A percentile compares a stretch with the other conserved stretches of the same genome.
Evolutionary conservation across 768 basidiomycete genomes (phyloP).

Genomic region (Mycena amicta): DNA sequence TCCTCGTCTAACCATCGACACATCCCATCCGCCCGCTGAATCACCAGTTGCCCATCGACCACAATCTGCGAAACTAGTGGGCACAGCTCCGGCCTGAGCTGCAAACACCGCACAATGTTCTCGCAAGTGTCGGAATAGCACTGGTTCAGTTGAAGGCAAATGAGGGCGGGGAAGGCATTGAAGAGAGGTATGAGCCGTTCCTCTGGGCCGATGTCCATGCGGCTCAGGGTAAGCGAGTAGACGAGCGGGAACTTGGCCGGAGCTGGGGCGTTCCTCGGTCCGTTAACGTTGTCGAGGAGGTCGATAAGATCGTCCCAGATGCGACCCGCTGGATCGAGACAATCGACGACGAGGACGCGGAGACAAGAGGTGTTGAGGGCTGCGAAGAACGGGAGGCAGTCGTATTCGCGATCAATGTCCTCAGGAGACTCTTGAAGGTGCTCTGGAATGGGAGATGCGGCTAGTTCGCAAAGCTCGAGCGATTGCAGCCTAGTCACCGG

Average conservation of each 20-base stretch:
- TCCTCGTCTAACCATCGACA: too few relatives aligned
- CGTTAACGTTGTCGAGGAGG: too few relatives aligned
- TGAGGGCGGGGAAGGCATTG: background rate
- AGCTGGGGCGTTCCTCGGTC: too few relatives aligned
- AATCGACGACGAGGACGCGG: background rate
- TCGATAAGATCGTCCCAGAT: constrained; percentile 6
- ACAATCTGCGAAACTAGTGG: too few relatives aligned
- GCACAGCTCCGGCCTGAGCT: too few relatives aligned
- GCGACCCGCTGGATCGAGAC: background rate
- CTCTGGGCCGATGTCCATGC: background rate
- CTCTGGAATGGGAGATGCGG: background rate
- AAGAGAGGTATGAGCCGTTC: background rate
- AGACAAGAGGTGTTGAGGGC: constrained; percentile 3
- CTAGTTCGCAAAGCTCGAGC: background rate
- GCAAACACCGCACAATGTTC: too few relatives aligned
- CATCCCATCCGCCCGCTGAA: too few relatives aligned
- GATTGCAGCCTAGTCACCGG: background rate
- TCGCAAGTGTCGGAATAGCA: too few relatives aligned
- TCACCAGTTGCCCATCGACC: too few relatives aligned
- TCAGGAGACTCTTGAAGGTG: background rate
- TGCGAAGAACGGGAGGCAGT: constrained; percentile 8
- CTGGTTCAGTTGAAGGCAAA: background rate
- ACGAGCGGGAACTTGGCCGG: background rate
- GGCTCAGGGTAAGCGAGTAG: background rate
- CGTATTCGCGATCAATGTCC: background rate